Base-by-base conservation (phyloP, 352 stramenopile species). In the Phytophthora cryptogea region DNA sequence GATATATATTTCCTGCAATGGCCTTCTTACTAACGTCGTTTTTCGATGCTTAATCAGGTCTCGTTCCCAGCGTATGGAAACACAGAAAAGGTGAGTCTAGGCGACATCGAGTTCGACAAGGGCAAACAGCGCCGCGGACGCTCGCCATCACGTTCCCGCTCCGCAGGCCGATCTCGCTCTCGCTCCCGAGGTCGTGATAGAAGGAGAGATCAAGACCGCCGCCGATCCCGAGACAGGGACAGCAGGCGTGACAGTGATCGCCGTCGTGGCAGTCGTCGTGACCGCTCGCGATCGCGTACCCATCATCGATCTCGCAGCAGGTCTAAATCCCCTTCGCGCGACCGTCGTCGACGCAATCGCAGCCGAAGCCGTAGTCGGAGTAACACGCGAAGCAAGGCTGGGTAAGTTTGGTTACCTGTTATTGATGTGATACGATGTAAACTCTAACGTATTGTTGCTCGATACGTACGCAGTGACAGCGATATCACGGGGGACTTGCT, bases 11-110 rank as follows among this genome's bases (percentile, higher is more conserved):
- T 31, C 30, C 2, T 47, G 14, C 16, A 23, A 11, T 47, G 20
- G 2, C 20, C 20, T 23, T 23, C 2, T 23, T 11, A 8, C 47
- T 49, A 48, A 58, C 31, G 23, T 5, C 4, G 13, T 23, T 20
- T 7, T 16, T 30, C 57, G n/a, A 16, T 49, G 27, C 61, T 20
- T 42, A 7, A 27, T 35, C 11, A 92, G 66, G 91, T 98, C 3
- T 97, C 93, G 8, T 99, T 99, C 70, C 88, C 94, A 4, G 93
- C 98, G 66, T 99, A 99, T 78, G 96, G 96, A 28, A 99, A 99
- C 70, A 89, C 80, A 14, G 95, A 98, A 61, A 94, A 96, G 48
- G 88, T 99, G 7, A 71, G 73, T 14, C 70, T 99, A 11, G 97
- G 97, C 14, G 96, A 99, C 58, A 97, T 99, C 54, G 88, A 98